These are phyloP conservation scores for Yamadazyma dendronema DNA, from an alignment of 1,139 yeast species.

Conservation along the genomic window DNA sequence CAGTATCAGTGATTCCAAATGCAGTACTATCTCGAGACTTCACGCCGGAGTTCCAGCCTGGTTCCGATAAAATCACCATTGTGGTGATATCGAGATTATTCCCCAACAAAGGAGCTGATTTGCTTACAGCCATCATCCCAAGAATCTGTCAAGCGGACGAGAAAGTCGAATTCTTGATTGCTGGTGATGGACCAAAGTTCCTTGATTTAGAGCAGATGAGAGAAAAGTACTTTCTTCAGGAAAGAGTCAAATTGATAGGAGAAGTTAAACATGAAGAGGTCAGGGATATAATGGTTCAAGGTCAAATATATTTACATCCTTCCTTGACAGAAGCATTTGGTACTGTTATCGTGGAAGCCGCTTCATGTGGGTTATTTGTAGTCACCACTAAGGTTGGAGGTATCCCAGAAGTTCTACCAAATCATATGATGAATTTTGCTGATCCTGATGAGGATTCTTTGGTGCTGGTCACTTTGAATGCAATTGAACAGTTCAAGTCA, in stretches of 20 bases:
- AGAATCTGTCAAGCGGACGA: conserved; percentile 65
- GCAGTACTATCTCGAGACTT: conserved; percentile 89
- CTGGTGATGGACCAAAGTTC: conserved; percentile 97
- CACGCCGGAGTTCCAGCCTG: conserved; percentile 46
- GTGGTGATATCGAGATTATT: conserved; percentile 89
- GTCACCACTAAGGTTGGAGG: conserved; percentile 98
- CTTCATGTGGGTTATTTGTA: conserved; percentile 89
- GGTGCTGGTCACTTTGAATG: conserved; percentile 64
- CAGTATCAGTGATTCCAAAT: conserved; percentile 90
- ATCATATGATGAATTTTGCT: conserved; percentile 91
- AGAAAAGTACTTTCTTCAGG: conserved; percentile 82
- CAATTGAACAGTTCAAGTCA: conserved; percentile 56
- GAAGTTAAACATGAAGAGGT: conserved; percentile 91
- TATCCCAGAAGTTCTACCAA: conserved; percentile 92
- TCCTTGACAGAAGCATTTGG: conserved; percentile 98
- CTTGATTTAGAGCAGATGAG: conserved; percentile 94
- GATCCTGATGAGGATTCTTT: conserved; percentile 79
- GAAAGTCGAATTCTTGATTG: conserved; percentile 75
- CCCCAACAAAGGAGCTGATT: conserved; percentile 96
- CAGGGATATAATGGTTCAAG: conserved; percentile 87
- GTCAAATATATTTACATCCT: conserved; percentile 92
- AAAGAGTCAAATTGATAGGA: conserved; percentile 82
- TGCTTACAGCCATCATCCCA: conserved; percentile 84
- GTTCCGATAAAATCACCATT: conserved; percentile 53
- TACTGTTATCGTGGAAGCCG: conserved; percentile 95